Evolutionary conservation across 768 basidiomycete genomes (phyloP).

Genomic region (Suillus variegatus): DNA sequence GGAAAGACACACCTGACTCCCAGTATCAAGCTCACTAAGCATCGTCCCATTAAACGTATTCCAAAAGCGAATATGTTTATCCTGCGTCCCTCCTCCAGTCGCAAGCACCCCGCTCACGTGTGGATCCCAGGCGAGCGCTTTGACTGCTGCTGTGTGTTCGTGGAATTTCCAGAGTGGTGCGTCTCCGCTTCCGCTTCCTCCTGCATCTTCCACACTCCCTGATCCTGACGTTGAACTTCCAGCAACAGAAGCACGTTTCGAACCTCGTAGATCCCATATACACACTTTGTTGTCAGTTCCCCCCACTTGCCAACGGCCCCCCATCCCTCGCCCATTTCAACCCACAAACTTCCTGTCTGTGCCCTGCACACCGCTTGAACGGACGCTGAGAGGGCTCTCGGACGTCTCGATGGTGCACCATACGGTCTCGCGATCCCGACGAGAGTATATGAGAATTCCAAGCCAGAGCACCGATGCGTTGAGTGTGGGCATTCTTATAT

Average conservation of each 20-base stretch:
- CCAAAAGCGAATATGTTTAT: constrained; percentile 98
- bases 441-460: constrained; percentile 91
- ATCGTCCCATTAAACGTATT: constrained; percentile 86
- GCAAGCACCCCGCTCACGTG: constrained; percentile 90
- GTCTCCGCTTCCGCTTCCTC: constrained; percentile 38
- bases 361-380: constrained; percentile 70
- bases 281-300: constrained; percentile 99
- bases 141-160: constrained; percentile 96
- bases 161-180: constrained; percentile 91
- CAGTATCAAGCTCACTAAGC: constrained; percentile 89
- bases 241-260: constrained; percentile 37
- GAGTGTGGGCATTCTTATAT: constrained; percentile 81
- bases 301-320: constrained; percentile 84
- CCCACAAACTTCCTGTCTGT: constrained; percentile 95
- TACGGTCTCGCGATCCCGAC: constrained; percentile 89
- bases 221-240: constrained; percentile 31
- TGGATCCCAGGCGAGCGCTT: constrained; percentile 98
- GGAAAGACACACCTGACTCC: constrained; percentile 74
- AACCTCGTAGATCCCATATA: constrained; percentile 90
- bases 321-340: constrained; percentile 70
- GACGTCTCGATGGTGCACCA: constrained; percentile 91
- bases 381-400: constrained; percentile 67
- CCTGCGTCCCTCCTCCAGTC: constrained; percentile 97
- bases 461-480: constrained; percentile 90
- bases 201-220: constrained; percentile 33